Percentiles rank a stretch among this genome's conserved stretches.
These are phyloP conservation scores for Parasitella parasitica DNA, from an alignment of 371 early-diverging fungal species.

Conservation along the genomic window DNA sequence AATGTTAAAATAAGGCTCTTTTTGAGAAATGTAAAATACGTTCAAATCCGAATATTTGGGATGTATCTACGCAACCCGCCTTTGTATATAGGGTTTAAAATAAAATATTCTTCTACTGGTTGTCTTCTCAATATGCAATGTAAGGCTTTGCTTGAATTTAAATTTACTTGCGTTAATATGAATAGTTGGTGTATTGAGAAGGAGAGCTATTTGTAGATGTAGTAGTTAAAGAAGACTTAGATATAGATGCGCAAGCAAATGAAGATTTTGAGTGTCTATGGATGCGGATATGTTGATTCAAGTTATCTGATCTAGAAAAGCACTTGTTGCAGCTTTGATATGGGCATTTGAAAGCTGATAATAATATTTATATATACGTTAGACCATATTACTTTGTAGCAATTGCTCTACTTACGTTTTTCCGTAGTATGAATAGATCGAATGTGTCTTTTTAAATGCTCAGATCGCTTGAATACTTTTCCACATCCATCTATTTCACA, in stretches of 20 bases:
- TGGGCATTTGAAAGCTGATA: slow-evolving; percentile 19
- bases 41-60: slow-evolving; percentile 4
- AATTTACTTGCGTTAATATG: neutral
- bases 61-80: neutral
- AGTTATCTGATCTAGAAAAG: slow-evolving; percentile 27
- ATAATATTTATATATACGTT: neutral
- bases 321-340: slow-evolving; percentile 20
- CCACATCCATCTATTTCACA: slow-evolving; percentile 58
- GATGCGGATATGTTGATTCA: slow-evolving; percentile 27
- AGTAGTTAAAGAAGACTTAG: neutral
- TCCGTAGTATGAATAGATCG: slow-evolving; percentile 65
- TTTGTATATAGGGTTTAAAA: neutral
- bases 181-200: neutral
- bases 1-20: neutral
- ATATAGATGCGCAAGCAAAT: neutral
- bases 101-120: neutral
- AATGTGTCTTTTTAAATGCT: slow-evolving; percentile 64
- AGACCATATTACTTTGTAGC: too few species aligned
- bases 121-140: neutral
- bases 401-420: slow-evolving; percentile 64
- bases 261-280: slow-evolving; percentile 14
- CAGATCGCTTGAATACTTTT: slow-evolving; percentile 62
- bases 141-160: neutral
- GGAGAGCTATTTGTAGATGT: neutral
- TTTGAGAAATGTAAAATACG: neutral